Evolutionary conservation across 352 stramenopile genomes (phyloP), one percentile per base, ranked within the genome.

Genomic region (Phytophthora sp.): DNA sequence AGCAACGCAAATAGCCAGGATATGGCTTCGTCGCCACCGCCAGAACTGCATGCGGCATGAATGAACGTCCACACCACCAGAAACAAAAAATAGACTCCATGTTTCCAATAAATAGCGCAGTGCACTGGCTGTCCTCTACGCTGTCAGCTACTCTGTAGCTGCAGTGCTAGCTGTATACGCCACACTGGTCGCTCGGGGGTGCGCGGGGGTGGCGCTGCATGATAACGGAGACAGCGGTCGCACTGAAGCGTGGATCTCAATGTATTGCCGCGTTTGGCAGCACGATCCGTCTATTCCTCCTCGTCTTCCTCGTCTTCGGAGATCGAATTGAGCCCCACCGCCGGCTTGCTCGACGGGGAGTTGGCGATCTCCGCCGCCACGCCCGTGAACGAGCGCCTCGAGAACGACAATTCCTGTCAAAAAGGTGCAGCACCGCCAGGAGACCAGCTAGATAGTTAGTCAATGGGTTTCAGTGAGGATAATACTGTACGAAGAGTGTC

Each of bases 261-360:
- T 53, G 52, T 44, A 36, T 60, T 63, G 56, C 47, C 50, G 66
- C 50, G 27, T 62, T 51, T 60, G 54, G 52, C 44, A 52, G 35
- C 42, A 41, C 35, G 42, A 23, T 51, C 41, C 42, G 53, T 58
- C 55, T 79, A 71, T 23, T 80, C 62, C 20, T 86, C 76, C 46
- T 86, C 73, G 35, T 78, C 76, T 44, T 86, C 73, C 36, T 80
- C 47, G 27, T 75, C 67, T 58, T 93, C 82, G 33, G 67, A 75
- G 67, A 94, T 92, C 52, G 84, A 82, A 79, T 87, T 88, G 44
- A 94, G 77, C 1, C 77, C 76, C 33, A 67, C 60, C 30, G 84
- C 73, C 26, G 70, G 78, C 61, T 83, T 79, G 59, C 71, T 74
- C 18, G 80, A 89, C 21, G 83, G 80, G 26, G 83, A 89, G 54